Evolutionary conservation across 2,329 filamentous ascomycete genomes (phyloP).

Genomic region (Metarhizium robertsii): DNA sequence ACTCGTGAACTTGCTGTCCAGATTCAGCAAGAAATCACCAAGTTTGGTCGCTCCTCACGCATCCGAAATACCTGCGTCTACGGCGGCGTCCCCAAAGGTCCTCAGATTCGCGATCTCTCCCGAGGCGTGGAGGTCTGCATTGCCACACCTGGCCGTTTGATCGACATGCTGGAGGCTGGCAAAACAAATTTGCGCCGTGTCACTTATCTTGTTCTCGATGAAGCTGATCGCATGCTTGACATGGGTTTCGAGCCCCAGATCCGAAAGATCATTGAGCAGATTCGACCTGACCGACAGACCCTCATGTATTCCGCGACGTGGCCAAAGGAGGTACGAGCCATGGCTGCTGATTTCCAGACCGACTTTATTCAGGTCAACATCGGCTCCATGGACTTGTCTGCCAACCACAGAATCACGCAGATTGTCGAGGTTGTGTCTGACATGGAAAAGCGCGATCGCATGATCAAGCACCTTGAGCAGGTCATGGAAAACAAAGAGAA

Average conservation of each 20-base stretch:
- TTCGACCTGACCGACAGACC: conserved; percentile 95
- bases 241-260: conserved; percentile 99
- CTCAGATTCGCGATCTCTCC: conserved; percentile 89
- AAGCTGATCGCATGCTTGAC: conserved; percentile 98
- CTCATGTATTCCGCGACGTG: conserved; percentile 99
- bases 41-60: conserved; percentile 94
- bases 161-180: conserved; percentile 96
- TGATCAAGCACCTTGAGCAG: conserved; percentile 96
- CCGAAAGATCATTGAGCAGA: conserved; percentile 96
- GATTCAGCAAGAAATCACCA: conserved; percentile 97
- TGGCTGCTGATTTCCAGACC: conserved; percentile 82
- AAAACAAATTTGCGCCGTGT: conserved; percentile 97
- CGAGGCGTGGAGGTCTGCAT: conserved; percentile 98
- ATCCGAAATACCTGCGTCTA: conserved; percentile 99
- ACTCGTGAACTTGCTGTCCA: conserved; percentile 97
- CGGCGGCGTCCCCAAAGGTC: conserved; percentile 95
- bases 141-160: conserved; percentile 92
- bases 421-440: conserved; percentile 94
- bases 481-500: conserved; percentile 95
- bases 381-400: conserved; percentile 88
- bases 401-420: conserved; percentile 97
- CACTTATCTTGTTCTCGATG: conserved; percentile 95
- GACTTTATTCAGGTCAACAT: conserved; percentile 99
- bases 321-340: conserved; percentile 94
- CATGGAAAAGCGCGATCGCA: conserved; percentile 93